Evolutionary conservation across 768 basidiomycete genomes (phyloP), one percentile per base, ranked within the genome.

Genomic region (Rossbeevera mucosa): DNA sequence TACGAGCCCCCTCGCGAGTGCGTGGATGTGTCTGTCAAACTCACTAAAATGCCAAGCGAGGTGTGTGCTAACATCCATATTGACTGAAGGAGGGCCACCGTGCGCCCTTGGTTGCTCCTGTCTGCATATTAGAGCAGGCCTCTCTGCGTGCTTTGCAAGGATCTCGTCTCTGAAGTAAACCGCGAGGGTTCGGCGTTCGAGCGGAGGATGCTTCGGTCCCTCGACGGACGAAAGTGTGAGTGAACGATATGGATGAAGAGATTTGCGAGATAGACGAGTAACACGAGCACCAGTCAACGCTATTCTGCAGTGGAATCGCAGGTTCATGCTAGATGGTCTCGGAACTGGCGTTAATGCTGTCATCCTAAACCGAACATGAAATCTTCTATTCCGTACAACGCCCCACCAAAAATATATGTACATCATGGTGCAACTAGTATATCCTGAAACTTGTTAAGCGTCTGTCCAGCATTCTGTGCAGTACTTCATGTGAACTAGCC

Each of bases 11-110:
- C 86, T 72, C 2, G 90, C 82, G 6, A 88, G 74, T 4, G 88
- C 83, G 40, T 75, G 70, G 38, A 88, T 80, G 58, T 88, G 82
- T 38, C 70, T 60, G 58, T 85, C 76, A 51, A 93, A 83, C 66
- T 90, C 87, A 3, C 63, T 71, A 63, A 82, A 93, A 54, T 81
- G 79, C 90, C 90, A 91, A 21, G 81, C 79, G 13, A 93, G 74
- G 62, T 82, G 78, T 2, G 72, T 69, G 14, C 55, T 59, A n/a
- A 73, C 63, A 12, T 67, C 76, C 52, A 81, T 66, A 63, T 83
- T 86, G 13, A 61, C 69, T 22, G 79, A 77, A 5, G 61, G 61
- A 1, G 85, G 85, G 0, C 87, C 88, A 13, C 82, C 82, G 64
- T 88, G 82, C 0, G 76, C 67, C 3, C 76, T 67, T 9, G 82